Evolutionary conservation across 805 yeast genomes (phyloP).

Genomic region (Wickerhamia fluorescens): DNA sequence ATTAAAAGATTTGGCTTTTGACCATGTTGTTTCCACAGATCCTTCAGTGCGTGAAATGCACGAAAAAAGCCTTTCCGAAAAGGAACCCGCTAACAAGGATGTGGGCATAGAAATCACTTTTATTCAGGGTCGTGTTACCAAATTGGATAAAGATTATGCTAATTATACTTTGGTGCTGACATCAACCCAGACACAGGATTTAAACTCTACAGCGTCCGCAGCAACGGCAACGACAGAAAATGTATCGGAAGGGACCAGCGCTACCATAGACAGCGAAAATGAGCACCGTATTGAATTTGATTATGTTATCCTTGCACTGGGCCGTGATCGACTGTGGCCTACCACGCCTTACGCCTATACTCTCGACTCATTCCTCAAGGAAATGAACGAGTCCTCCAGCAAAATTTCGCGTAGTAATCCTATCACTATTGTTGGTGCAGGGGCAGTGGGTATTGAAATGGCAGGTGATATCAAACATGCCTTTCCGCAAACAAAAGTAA

Average conservation of each 20-base stretch:
- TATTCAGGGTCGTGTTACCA: conserved; percentile 28
- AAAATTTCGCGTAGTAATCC: conserved; percentile 27
- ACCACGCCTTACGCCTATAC: conserved; percentile 43
- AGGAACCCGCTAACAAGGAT: conserved; percentile 6
- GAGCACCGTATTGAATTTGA: conserved; percentile 28
- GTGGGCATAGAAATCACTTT: conserved; percentile 17
- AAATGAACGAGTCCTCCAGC: conserved; percentile 30
- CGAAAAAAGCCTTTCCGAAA: conserved; percentile 1
- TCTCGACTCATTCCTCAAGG: conserved; percentile 28
- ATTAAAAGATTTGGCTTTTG: conserved; percentile 22
- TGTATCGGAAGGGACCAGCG: conserved; percentile 1
- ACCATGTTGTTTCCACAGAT: conserved; percentile 20
- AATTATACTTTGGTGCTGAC: conserved; percentile 17
- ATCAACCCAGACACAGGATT: too few species aligned
- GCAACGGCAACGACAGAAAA: too few species aligned
- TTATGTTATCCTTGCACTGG: conserved; percentile 41
- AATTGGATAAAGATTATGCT: conserved; percentile 20
- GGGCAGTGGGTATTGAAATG: conserved; percentile 38
- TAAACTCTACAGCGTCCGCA: too few species aligned
- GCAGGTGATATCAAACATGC: conserved; percentile 34
- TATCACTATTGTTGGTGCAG: conserved; percentile 39
- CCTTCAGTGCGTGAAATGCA: conserved; percentile 8
- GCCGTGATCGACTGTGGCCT: conserved; percentile 49
- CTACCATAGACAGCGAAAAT: not conserved
- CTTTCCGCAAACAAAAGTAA: conserved; percentile 26